Evolutionary conservation across 352 stramenopile genomes (phyloP).

Genomic region (Phytophthora sp.): DNA sequence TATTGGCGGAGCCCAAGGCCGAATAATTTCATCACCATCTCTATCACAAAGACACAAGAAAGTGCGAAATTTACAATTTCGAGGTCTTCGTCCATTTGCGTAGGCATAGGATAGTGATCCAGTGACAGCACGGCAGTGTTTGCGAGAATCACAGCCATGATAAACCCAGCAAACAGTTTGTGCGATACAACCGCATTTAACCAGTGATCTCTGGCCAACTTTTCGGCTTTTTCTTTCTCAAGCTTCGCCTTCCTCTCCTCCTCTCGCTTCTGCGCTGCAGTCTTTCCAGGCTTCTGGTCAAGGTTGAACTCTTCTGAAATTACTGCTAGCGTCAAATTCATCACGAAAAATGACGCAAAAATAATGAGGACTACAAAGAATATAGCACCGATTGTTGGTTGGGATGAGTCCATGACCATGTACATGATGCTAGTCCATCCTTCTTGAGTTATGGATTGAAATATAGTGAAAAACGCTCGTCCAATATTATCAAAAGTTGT

Average conservation of each 20-base stretch:
- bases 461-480: conserved; percentile 91
- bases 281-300: conserved; percentile 47
- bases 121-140: conserved; percentile 86
- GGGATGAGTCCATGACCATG: conserved; percentile 73
- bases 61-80: conserved; percentile 86
- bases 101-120: conserved; percentile 84
- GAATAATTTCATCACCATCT: conserved; percentile 87
- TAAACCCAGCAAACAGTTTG: conserved; percentile 57
- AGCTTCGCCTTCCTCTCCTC: conserved; percentile 35
- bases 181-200: conserved; percentile 71
- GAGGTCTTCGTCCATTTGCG: conserved; percentile 50
- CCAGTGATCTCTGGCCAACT: conserved; percentile 34
- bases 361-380: conserved; percentile 93
- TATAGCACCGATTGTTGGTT: conserved; percentile 64
- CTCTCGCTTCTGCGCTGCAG: conserved; percentile 43
- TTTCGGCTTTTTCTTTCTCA: conserved; percentile 41
- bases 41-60: conserved; percentile 72
- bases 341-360: conserved; percentile 93
- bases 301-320: conserved; percentile 92
- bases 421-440: conserved; percentile 95
- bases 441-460: conserved; percentile 94
- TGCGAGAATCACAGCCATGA: conserved; percentile 81
- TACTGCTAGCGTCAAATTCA: conserved; percentile 93
- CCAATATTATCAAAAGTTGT: conserved; percentile 95
- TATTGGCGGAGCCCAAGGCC: conserved; percentile 83